These are phyloP conservation scores for Fusarium sp. DNA, from an alignment of 2,329 filamentous ascomycete species.

Conservation along the genomic window DNA sequence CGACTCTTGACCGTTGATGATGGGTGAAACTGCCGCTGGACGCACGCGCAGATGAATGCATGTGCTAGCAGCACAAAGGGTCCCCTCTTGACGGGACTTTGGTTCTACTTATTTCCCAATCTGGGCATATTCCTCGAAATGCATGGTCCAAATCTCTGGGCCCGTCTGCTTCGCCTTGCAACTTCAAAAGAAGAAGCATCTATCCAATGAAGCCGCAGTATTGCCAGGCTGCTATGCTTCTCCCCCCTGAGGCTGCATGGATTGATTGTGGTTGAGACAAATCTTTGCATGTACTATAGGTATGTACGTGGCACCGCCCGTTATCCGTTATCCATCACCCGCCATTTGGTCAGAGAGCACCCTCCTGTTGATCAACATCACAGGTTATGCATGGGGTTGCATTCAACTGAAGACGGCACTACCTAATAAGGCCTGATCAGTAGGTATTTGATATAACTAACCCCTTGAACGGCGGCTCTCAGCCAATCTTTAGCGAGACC, in stretches of 20 bases:
- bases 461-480: background rate
- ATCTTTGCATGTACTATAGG: constrained; percentile 9
- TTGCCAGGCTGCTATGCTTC: constrained; percentile 39
- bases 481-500: constrained; percentile 27
- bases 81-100: constrained; percentile 30
- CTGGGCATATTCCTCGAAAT: constrained; percentile 42
- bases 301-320: constrained; percentile 39
- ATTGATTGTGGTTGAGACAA: constrained; percentile 4
- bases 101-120: constrained; percentile 32
- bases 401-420: constrained; percentile 15
- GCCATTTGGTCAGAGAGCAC: constrained; percentile 13
- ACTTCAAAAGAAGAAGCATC: constrained; percentile 1
- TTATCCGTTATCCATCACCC: constrained; percentile 36
- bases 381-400: constrained; percentile 25
- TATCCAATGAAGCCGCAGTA: constrained; percentile 25
- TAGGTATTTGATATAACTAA: constrained; percentile 6
- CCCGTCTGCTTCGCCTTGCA: constrained; percentile 36
- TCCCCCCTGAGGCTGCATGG: constrained; percentile 30
- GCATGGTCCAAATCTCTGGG: constrained; percentile 24
- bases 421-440: background rate
- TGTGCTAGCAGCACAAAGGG: constrained; percentile 33
- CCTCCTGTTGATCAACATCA: constrained; percentile 37
- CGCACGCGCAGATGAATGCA: constrained; percentile 6
- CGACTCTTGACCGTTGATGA: constrained; percentile 2
- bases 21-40: constrained; percentile 32